Evolutionary conservation across 768 basidiomycete species (phyloP), one percentile per base, ranked within the genome.

Genomic region (button mushroom (Agaricus bisporus)): DNA sequence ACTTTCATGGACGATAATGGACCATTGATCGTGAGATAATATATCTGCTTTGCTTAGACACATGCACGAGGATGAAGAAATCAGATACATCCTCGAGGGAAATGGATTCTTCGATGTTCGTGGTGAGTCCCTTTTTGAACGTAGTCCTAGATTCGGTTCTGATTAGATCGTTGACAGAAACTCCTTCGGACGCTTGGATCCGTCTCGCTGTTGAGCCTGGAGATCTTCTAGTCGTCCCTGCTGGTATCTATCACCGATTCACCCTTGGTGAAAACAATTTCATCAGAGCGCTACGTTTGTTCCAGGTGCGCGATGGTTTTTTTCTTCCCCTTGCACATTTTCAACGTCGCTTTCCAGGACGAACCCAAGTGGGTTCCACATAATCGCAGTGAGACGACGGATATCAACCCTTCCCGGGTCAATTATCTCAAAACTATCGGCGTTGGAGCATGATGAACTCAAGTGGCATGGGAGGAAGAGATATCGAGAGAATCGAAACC

Each of bases 61-160:
- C 61, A 79, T 98, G 75, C 95, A 97, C 61, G 92, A 97, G 67
- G 94, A 97, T 61, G 94, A 98, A 63, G 94, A 98, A 69, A 95
- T 95, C 63, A 77, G 94, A 7, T 98, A 90, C 61, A 82, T 95
- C 60, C 76, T 92, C 38, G 74, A 78, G 0, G 95, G 95, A n/a
- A 83, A 81, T 36, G 94, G 92, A 0, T 98, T 83, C 75, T 98
- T 97, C 64, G 95, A 98, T 60, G 81, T 98, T 38, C 79, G 93
- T 55, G 90, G 90, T 90, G 59, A 51, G 8, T 22, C n/a, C 38
- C 32, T 8, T 22, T 52, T 29, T 26, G 2, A 32, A 32, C 32
- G 7, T 32, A 32, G 11, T 32, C 32, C 32, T 49, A 20, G 9
- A 44, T 18, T 36, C 20, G 9, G 32, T 43, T 4, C 17, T 48